phyloP scores from a whole-genome alignment of 2,329 filamentous ascomycete genomes.

The Metarhizium album region DNA sequence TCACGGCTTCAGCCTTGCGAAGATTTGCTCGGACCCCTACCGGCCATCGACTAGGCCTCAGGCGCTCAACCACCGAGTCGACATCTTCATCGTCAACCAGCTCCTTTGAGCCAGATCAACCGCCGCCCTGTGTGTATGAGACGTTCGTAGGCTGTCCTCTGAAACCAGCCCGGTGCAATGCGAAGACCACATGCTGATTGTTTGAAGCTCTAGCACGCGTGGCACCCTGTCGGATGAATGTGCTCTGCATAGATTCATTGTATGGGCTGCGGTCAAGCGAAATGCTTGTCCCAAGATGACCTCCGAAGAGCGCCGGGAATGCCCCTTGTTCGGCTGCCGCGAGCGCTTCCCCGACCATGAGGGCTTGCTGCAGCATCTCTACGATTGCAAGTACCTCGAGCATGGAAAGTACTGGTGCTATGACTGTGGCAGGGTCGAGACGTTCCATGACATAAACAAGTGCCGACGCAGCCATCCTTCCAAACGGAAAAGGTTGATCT shows the following conservation, averaged over 20 bases:
- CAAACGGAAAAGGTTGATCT: slow-evolving; percentile 40
- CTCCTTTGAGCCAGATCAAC: slow-evolving; percentile 7
- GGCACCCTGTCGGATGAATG: slow-evolving; percentile 37
- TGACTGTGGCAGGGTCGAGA: slow-evolving; percentile 40
- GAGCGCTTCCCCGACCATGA: slow-evolving; percentile 41
- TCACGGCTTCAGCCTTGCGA: slow-evolving; percentile 6
- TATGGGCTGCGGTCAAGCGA: slow-evolving; percentile 45
- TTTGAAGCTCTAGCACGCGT: slow-evolving; percentile 25
- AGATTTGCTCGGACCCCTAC: slow-evolving; percentile 8
- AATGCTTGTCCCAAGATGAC: slow-evolving; percentile 39
- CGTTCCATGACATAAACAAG: slow-evolving; percentile 36
- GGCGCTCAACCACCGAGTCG: slow-evolving; percentile 5
- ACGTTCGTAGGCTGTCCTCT: not conserved
- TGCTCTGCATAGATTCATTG: slow-evolving; percentile 42
- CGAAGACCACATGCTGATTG: slow-evolving; percentile 9
- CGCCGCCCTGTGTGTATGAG: slow-evolving; percentile 9
- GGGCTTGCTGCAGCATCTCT: slow-evolving; percentile 42
- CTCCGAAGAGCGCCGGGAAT: slow-evolving; percentile 36
- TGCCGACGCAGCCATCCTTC: slow-evolving; percentile 40
- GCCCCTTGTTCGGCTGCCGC: slow-evolving; percentile 40
- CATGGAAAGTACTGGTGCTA: slow-evolving; percentile 46
- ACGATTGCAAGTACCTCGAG: slow-evolving; percentile 34
- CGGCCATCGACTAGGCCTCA: slow-evolving; percentile 6
- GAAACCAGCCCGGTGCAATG: not conserved
- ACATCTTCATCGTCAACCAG: slow-evolving; percentile 3